phyloP scores from a whole-genome alignment of 768 basidiomycete species.

The Boletales sp. region DNA sequence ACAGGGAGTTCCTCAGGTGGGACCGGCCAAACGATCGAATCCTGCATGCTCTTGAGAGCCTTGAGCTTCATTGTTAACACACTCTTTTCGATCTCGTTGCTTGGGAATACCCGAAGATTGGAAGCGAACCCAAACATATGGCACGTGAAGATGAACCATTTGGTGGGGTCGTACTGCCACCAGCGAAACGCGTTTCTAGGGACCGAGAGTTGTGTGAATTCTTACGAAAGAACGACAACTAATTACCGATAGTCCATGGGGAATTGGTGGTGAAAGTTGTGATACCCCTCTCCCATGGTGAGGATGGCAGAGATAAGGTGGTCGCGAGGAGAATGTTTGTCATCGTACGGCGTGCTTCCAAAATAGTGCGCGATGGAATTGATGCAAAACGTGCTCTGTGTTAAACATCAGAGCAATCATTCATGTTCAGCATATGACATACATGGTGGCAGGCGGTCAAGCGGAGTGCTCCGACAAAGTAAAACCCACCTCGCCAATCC shows the following conservation, averaged over 20 bases:
- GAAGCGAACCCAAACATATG: conserved; percentile 66
- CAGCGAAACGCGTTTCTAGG: conserved; percentile 66
- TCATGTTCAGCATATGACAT: conserved; percentile 28
- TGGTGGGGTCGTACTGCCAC: conserved; percentile 71
- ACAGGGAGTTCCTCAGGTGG: conserved; percentile 61
- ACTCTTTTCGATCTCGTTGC: conserved; percentile 84
- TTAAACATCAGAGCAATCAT: background rate
- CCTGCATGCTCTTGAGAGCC: conserved; percentile 59
- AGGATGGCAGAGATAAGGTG: conserved; percentile 77
- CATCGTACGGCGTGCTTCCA: conserved; percentile 78
- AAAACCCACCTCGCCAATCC: conserved; percentile 77
- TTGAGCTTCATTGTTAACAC: conserved; percentile 82
- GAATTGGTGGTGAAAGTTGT: conserved; percentile 85
- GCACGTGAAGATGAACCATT: conserved; percentile 76
- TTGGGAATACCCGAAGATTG: conserved; percentile 80
- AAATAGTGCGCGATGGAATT: conserved; percentile 87
- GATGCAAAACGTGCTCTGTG: conserved; percentile 80
- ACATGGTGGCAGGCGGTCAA: conserved; percentile 80
- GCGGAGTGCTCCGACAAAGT: conserved; percentile 68
- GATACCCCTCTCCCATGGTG: conserved; percentile 69
- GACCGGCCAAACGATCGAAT: conserved; percentile 59
- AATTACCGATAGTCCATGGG: conserved; percentile 58
- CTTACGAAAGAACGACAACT: background rate
- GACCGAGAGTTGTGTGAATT: conserved; percentile 4
- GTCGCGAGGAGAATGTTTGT: conserved; percentile 72